phyloP scores from a whole-genome alignment of 2,329 filamentous ascomycete genomes.

The Bipolaris sorokiniana region DNA sequence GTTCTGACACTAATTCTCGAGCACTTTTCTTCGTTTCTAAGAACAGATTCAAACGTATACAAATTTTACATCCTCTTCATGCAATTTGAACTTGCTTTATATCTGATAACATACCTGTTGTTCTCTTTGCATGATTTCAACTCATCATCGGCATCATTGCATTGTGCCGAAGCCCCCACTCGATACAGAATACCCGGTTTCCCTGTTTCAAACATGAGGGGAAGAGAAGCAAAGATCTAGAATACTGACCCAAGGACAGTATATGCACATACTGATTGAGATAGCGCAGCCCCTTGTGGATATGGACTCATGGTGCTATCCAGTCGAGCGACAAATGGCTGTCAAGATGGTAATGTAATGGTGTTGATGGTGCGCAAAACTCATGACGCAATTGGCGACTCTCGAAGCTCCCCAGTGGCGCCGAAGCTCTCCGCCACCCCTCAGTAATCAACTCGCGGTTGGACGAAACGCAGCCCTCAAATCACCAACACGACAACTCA shows the following conservation, averaged over 20 bases:
- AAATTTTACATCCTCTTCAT: not conserved
- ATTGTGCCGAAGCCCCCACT: too few relatives aligned
- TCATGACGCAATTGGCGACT: constrained; percentile 39
- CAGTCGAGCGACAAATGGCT: not conserved
- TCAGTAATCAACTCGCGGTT: constrained; percentile 21
- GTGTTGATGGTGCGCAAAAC: constrained; percentile 8
- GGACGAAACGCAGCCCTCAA: not conserved
- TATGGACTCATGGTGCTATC: rapidly evolving
- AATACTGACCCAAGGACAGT: too few relatives aligned
- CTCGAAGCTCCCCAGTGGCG: constrained; percentile 33
- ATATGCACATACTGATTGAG: not conserved
- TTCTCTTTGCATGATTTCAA: too few relatives aligned
- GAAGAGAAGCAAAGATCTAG: too few relatives aligned
- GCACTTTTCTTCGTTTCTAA: not conserved
- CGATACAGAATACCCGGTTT: too few relatives aligned
- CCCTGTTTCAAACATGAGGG: too few relatives aligned
- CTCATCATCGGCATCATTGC: too few relatives aligned
- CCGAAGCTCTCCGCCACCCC: constrained; percentile 36
- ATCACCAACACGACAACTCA: constrained; percentile 3
- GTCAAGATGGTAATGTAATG: not conserved
- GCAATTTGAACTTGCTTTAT: not conserved
- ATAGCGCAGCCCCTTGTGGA: not conserved
- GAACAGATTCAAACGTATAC: not conserved
- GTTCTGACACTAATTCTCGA: not conserved
- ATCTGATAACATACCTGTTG: too few relatives aligned